Base-by-base conservation (phyloP, 2,329 filamentous ascomycete species). In the Neofusicoccum cordaticola region DNA sequence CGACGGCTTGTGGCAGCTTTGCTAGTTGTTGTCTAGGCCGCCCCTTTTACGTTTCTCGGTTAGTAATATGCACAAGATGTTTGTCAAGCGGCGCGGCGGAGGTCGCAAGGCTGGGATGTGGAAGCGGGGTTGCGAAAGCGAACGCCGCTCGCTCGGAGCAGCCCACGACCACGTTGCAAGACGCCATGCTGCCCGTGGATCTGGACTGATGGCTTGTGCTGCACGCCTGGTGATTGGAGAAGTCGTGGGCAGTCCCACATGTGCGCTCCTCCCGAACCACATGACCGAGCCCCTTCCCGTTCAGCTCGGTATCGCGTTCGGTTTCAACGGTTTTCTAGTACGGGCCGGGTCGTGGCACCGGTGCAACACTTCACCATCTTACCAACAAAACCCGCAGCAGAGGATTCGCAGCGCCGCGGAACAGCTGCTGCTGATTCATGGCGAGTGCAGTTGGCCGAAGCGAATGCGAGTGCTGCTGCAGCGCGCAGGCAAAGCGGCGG, bases 281-380 rank as follows among this genome's bases (percentile, higher is more conserved):
- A 60, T 60, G 56, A 60, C 42, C 31, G 56, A 47, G 31, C 27
- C 11, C 56, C 19, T 45, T 31, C 19, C 37, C 52, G 52, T 31
- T 34, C 56, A 37, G 56, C 56, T 60, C 56, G 56, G 11, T 60
- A 37, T 60, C 56, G 56, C 27, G 31, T 60, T 60, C 56, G 56
- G 42, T 47, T 60, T 60, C 53, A 58, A 44, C 41, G 22, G 22
- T 45, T 17, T 58, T 12, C 27, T 17, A 12, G 27, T 22, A 17
- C 8, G 9, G 34, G 39, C n/a, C 17, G 52, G 15, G 12, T n/a
- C 53, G 53, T 45, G 53, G 11, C 39, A 58, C 53, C 4, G 53
- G 15, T 17, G 15, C 53, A 45, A 45, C 53, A 58, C 48, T 17
- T 51, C 48, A 34, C 4, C 4, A n/a, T 15, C 17, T 15, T 15